Evolutionary conservation across 805 yeast species (phyloP), one percentile per base, ranked within the genome.

Genomic region (Wickerhamomyces bovis): DNA sequence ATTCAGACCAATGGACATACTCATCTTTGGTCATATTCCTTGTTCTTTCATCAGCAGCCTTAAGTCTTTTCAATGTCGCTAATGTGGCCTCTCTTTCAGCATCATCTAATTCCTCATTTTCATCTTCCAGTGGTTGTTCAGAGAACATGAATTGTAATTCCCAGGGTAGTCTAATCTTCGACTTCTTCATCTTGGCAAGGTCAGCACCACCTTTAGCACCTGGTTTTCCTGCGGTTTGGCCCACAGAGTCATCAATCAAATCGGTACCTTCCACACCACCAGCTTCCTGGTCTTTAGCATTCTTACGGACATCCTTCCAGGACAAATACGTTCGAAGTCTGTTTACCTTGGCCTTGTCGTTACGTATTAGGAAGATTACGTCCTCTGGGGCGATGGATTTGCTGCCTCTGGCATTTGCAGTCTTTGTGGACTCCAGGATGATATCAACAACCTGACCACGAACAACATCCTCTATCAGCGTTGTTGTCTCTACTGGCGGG

Each of bases 1-100:
- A 94, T 61, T 94, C 99, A 12, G 96, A 87, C 97, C 98, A 94
- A 63, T 94, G 99, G 16, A 90, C 99, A 60, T 94, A 94, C 62
- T 94, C 99, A 58, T 94, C 97, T 60, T 82, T 85, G 1, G 99
- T 94, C 99, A 94, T 94, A 55, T 84, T 77, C 53, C 74, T 79
- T 0, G 99, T 94, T 51, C 99, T 75, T 44, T 94, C 97, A 66
- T 94, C 99, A 4, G 97, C 97, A 65, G 80, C 82, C 58, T 89
- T 89, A 54, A 94, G 74, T 48, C 97, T 72, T 63, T 89, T 89
- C 64, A 89, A 68, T n/a, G 95, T 88, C 0, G 95, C 94, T 25
- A 83, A 65, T 30, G 89, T 84, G 5, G 96, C 97, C 42, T 90
- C 96, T 53, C 84, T 77, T 60, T 90, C 97, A 44, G 85, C 95